Conservation (phyloP, 495 filamentous ascomycete genomes). For the Lasiosphaeria ovina region DNA sequence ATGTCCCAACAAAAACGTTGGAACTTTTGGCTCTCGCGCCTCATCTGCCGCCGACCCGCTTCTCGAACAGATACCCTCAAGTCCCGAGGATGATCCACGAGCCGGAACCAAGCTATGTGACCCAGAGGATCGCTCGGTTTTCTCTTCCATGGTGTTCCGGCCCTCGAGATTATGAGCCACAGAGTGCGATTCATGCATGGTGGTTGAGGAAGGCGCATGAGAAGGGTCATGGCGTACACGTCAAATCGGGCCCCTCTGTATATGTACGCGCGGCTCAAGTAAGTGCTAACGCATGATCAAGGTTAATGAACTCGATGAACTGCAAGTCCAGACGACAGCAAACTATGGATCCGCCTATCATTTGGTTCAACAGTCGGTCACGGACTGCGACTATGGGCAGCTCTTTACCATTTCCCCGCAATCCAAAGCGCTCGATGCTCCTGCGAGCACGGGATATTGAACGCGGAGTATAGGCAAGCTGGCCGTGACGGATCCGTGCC, state of each 20-base stretch:
- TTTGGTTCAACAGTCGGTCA: slow-evolving; percentile 8
- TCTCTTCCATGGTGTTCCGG: too few species aligned
- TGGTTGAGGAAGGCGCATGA: neutral
- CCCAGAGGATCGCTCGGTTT: neutral
- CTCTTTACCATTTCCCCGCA: slow-evolving; percentile 19
- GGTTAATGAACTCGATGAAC: neutral
- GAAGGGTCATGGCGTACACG: slow-evolving; percentile 10
- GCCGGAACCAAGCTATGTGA: neutral
- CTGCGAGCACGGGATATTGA: neutral
- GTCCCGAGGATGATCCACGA: neutral
- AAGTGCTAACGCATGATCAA: neutral
- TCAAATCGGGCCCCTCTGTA: neutral
- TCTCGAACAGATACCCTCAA: neutral
- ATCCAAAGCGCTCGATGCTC: neutral
- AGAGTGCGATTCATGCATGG: slow-evolving; percentile 6
- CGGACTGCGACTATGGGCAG: slow-evolving; percentile 7
- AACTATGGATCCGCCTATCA: slow-evolving; percentile 21
- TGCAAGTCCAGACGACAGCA: slow-evolving; percentile 8
- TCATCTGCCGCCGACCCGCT: neutral
- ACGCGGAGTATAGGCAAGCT: neutral
- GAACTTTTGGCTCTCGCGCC: neutral
- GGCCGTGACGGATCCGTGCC: too few species aligned
- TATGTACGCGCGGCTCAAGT: slow-evolving; percentile 3
- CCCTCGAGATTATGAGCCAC: neutral
- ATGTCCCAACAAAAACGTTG: neutral